phyloP scores from a whole-genome alignment of 805 yeast species.

The Saccharomycopsis babjevae region DNA sequence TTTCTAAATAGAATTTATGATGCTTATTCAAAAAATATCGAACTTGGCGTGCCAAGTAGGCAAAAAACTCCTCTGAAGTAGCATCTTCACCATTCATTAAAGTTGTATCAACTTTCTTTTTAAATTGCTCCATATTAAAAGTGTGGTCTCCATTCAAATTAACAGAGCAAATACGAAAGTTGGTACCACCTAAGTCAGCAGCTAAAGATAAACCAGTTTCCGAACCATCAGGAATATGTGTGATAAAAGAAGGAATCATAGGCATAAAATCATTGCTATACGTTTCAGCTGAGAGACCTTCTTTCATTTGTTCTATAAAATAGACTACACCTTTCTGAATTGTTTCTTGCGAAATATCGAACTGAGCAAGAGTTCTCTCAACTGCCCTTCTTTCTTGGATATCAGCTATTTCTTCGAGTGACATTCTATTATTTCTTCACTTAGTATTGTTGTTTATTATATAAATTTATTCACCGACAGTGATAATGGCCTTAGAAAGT shows the following conservation, averaged over 20 bases:
- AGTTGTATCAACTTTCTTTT: conserved; percentile 69
- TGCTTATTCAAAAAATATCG: conserved; percentile 53
- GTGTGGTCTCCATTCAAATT: conserved; percentile 66
- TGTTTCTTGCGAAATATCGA: conserved; percentile 33
- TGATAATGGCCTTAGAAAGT: too few relatives aligned
- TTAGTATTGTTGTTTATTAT: background rate
- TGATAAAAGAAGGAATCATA: conserved; percentile 91
- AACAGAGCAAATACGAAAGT: conserved; percentile 90
- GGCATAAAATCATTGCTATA: conserved; percentile 41
- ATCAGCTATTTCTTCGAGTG: conserved; percentile 2
- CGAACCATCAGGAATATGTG: conserved; percentile 73
- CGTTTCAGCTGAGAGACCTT: conserved; percentile 40
- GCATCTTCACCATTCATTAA: conserved; percentile 42
- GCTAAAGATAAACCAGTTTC: conserved; percentile 81
- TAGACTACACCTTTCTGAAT: conserved; percentile 39
- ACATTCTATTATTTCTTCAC: background rate
- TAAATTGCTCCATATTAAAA: conserved; percentile 65
- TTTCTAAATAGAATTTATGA: conserved; percentile 30
- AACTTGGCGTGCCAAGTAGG: conserved; percentile 65
- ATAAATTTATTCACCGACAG: background rate
- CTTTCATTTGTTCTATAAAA: conserved; percentile 51
- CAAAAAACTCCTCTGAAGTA: conserved; percentile 57
- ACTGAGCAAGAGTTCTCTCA: conserved; percentile 31
- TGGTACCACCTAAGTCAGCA: conserved; percentile 94
- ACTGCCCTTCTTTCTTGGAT: conserved; percentile 16